Evolutionary conservation across 202 grass and related monocot genomes (phyloP).

Genomic region (Setaria italica): DNA sequence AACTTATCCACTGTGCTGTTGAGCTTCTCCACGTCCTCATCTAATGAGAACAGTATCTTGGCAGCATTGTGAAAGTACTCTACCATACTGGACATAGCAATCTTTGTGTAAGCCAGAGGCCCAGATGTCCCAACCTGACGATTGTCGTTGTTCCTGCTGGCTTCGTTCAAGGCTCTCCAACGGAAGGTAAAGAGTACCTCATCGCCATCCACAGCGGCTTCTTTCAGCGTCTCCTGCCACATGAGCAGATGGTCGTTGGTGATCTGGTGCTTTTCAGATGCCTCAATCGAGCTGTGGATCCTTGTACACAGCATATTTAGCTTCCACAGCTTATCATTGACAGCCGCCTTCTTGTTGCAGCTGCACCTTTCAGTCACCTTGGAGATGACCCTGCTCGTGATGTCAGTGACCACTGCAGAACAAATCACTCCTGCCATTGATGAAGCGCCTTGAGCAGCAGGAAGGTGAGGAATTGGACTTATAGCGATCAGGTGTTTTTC

Average conservation of each 20-base stretch:
- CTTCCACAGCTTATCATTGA: constrained; percentile 22
- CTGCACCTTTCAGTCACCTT: constrained; percentile 17
- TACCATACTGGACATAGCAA: background rate
- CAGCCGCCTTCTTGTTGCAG: background rate
- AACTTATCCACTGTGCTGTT: background rate
- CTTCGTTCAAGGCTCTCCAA: background rate
- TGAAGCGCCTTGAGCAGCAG: background rate
- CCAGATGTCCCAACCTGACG: background rate
- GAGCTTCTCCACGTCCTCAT: background rate
- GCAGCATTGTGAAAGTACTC: background rate
- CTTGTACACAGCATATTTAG: constrained; percentile 11
- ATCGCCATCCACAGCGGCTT: constrained; percentile 32
- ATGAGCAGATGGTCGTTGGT: background rate
- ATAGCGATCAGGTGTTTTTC: background rate
- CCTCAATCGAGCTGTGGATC: constrained; percentile 35
- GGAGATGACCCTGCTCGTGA: constrained; percentile 25
- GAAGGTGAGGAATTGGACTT: background rate
- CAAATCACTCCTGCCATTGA: constrained; percentile 26
- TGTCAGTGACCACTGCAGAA: background rate
- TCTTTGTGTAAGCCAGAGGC: background rate
- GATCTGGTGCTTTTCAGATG: constrained; percentile 22
- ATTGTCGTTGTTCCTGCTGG: background rate
- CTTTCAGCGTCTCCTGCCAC: constrained; percentile 49
- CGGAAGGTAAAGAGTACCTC: constrained; percentile 37
- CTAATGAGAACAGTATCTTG: background rate